Evolutionary conservation across 2,329 filamentous ascomycete species (phyloP), one percentile per base, ranked within the genome.

Genomic region (Onygenales sp.): DNA sequence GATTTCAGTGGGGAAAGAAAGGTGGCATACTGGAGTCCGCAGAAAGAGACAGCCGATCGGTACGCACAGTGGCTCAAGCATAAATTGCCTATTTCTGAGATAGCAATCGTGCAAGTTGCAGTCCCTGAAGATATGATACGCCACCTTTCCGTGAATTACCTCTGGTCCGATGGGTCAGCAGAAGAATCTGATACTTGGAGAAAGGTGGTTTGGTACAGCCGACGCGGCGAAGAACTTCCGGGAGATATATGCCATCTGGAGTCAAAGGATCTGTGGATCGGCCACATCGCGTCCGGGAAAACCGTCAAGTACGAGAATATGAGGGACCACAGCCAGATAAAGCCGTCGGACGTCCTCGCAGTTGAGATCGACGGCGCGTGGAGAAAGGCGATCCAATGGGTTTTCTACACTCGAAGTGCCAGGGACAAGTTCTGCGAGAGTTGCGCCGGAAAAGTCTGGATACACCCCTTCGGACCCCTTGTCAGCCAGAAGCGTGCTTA

Each of bases 371-470:
- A 52, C n/a, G 31, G 27, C 42, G 27, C 6, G n/a, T 8, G 8
- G 3, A 52, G 44, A 42, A 52, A 49, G 43, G 51, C 51, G 3
- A 40, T 52, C 10, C 51, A 52, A 39, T 49, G 44, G 51, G 51
- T 37, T 27, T 52, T 52, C 40, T n/a, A 52, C 36, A 51, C 49
- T 8, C 44, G 17, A 27, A 17, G 17, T 13, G 44, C 44, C 31
- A 47, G 31, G 7, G 13, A 47, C 0, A 13, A 27, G 13, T 47
- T 47, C 27, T 47, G 44, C 44, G 33, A 47, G 44, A 7, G 44
- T n/a, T 27, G 21, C 21, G 21, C 21, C 21, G 21, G 21, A 27
- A 27, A 27, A 27, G 21, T 27, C 21, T 27, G 21, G 21, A 27
- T 27, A 3, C 21, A 1, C 21, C 21, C 21, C 21, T 27, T 27